A percentile compares a stretch with the other conserved stretches of the same genome.
phyloP scores from a whole-genome alignment of 805 yeast species.

The Teunomyces atbi region DNA sequence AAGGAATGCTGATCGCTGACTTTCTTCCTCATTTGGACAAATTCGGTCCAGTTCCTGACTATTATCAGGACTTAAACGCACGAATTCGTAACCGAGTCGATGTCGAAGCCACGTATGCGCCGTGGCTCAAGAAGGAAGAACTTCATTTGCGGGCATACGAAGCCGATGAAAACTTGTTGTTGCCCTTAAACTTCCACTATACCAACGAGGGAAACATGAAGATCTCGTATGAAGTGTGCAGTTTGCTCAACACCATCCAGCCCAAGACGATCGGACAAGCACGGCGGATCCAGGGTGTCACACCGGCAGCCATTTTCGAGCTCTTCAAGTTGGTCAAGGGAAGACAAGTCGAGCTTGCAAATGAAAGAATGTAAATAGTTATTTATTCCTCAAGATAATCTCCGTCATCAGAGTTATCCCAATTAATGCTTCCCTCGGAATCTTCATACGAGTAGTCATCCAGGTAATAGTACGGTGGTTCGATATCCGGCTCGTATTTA shows the following conservation, averaged over 20 bases:
- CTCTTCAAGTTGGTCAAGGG: slow-evolving; percentile 55
- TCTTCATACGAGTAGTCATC: not conserved
- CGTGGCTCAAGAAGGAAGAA: slow-evolving; percentile 71
- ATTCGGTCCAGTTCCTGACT: slow-evolving; percentile 23
- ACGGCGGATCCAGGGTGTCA: slow-evolving; percentile 88
- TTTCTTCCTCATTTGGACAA: slow-evolving; percentile 27
- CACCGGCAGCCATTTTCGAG: slow-evolving; percentile 89
- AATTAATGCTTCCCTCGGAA: not conserved
- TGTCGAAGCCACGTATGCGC: slow-evolving; percentile 80
- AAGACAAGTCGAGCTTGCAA: slow-evolving; percentile 22
- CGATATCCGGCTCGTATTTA: not conserved
- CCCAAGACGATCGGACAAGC: slow-evolving; percentile 96
- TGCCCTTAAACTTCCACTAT: slow-evolving; percentile 74
- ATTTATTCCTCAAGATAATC: not conserved
- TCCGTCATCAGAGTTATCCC: not conserved
- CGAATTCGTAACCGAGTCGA: slow-evolving; percentile 61
- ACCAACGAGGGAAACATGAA: slow-evolving; percentile 44
- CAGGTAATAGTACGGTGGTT: not conserved
- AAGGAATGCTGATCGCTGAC: slow-evolving; percentile 34
- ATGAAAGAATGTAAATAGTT: slow-evolving; percentile 19
- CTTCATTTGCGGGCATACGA: slow-evolving; percentile 72
- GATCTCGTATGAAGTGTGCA: slow-evolving; percentile 74
- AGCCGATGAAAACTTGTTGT: slow-evolving; percentile 71
- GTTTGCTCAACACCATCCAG: slow-evolving; percentile 64
- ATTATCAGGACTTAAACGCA: slow-evolving; percentile 20